Evolutionary conservation across 2,329 filamentous ascomycete species (phyloP).

Genomic region (Fusarium napiforme): DNA sequence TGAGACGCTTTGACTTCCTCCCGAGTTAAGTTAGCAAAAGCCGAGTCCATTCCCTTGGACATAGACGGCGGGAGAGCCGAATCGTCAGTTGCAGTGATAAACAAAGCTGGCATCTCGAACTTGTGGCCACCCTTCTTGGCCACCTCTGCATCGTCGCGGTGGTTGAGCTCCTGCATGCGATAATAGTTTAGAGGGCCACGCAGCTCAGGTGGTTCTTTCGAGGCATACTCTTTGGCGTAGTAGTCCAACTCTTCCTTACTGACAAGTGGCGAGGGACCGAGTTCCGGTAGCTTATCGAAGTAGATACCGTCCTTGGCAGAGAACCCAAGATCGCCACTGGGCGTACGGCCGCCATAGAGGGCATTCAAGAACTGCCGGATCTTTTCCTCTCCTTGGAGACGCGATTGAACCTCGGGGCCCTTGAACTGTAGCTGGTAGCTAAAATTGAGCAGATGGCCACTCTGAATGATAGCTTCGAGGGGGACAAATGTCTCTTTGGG

Average conservation of each 20-base stretch:
- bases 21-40: constrained; percentile 72
- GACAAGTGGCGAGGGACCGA: constrained; percentile 69
- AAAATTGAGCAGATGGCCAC: constrained; percentile 72
- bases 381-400: constrained; percentile 66
- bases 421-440: constrained; percentile 86
- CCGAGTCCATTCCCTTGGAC: constrained; percentile 75
- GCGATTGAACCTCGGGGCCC: constrained; percentile 71
- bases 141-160: constrained; percentile 75
- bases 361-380: constrained; percentile 77
- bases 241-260: constrained; percentile 77
- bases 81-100: constrained; percentile 79
- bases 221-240: constrained; percentile 78
- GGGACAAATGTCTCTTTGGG: constrained; percentile 65
- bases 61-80: constrained; percentile 77
- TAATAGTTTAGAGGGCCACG: constrained; percentile 92
- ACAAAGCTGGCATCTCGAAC: constrained; percentile 74
- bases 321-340: constrained; percentile 68
- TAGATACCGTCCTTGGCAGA: constrained; percentile 69
- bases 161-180: constrained; percentile 77
- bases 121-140: constrained; percentile 64
- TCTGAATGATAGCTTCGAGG: constrained; percentile 68
- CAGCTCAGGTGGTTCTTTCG: constrained; percentile 67
- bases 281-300: constrained; percentile 68
- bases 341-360: constrained; percentile 74
- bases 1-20: constrained; percentile 76